Evolutionary conservation across 78 protist species (phyloP).

Genomic region (Dictyostelium firmibasis): DNA sequence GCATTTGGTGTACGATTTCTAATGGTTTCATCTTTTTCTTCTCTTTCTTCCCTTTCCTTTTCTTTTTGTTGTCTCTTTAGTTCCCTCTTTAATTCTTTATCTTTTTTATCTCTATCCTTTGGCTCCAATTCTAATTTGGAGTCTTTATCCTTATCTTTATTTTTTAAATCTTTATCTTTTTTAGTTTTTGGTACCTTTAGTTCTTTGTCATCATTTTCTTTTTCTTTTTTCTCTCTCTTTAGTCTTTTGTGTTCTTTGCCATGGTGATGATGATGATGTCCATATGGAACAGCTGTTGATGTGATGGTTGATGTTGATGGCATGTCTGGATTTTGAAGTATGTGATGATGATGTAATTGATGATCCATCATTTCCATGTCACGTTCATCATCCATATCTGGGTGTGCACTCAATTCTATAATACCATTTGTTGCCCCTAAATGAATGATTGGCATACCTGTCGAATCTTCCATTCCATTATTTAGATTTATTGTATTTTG

Average conservation of each 20-base stretch:
- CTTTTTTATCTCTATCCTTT: not conserved
- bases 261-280: not conserved
- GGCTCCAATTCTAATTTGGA: not conserved
- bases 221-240: not conserved
- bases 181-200: not conserved
- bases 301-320: conserved; percentile 12
- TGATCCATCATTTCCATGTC: not conserved
- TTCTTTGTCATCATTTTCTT: not conserved
- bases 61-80: not conserved
- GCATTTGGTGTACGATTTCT: conserved; percentile 60
- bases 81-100: not conserved
- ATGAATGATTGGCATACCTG: not conserved
- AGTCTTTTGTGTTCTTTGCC: not conserved
- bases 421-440: not conserved
- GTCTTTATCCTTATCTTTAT: not conserved
- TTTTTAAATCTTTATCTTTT: not conserved
- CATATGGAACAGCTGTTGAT: not conserved
- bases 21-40: not conserved
- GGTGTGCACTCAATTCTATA: not conserved
- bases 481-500: conserved; percentile 1
- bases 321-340: not conserved
- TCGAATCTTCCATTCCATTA: not conserved
- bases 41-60: not conserved
- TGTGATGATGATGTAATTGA: not conserved
- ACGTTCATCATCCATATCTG: not conserved